phyloP scores from a whole-genome alignment of 176 grass and related monocot species.

The Microstegium vimineum region DNA sequence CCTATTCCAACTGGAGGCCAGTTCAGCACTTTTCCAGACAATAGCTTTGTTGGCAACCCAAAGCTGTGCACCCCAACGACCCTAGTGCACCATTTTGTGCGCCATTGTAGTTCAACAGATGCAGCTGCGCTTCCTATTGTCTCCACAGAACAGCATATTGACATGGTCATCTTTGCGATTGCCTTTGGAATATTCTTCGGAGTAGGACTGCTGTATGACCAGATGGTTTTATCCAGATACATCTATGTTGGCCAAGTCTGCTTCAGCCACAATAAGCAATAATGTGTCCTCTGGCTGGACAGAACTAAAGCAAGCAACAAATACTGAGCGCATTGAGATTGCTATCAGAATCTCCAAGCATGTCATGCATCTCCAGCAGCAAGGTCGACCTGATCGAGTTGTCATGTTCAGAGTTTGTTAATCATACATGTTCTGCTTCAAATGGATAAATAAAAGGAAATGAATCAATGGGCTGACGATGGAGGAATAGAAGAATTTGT shows the following conservation, averaged over 20 bases:
- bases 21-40: slow-evolving; percentile 22
- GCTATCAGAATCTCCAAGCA: too few species aligned
- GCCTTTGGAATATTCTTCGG: slow-evolving; percentile 18
- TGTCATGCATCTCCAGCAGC: too few species aligned
- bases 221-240: slow-evolving; percentile 15
- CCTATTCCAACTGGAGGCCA: slow-evolving; percentile 22
- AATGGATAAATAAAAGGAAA: too few species aligned
- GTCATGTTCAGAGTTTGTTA: too few species aligned
- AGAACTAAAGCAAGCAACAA: not conserved
- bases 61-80: slow-evolving; percentile 14
- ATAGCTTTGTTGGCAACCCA: slow-evolving; percentile 32
- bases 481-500: too few species aligned
- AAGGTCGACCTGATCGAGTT: too few species aligned
- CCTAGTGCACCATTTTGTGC: not conserved
- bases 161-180: not conserved
- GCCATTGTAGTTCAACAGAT: not conserved
- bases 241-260: not conserved
- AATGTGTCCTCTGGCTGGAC: not conserved
- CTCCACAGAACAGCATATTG: not conserved
- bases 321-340: too few species aligned
- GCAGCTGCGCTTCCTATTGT: not conserved
- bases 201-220: slow-evolving; percentile 18
- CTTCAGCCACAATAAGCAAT: not conserved
- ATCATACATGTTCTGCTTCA: too few species aligned
- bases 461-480: too few species aligned